phyloP scores from a whole-genome alignment of 768 basidiomycete species.

The Hysterangium stoloniferum region DNA sequence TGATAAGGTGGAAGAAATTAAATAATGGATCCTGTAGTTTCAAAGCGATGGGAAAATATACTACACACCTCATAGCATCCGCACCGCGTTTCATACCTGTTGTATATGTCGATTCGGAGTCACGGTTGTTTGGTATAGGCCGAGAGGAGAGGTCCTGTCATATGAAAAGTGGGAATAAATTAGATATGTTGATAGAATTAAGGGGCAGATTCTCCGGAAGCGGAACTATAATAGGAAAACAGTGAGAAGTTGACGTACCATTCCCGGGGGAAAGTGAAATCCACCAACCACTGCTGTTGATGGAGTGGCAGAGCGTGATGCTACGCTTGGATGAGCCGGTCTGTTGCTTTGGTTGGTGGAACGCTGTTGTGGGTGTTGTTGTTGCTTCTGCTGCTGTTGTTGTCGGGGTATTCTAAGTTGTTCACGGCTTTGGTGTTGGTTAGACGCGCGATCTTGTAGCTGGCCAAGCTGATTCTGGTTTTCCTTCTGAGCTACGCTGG shows the following conservation, averaged over 20 bases:
- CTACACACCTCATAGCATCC: conserved; percentile 28
- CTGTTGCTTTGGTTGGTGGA: neutral
- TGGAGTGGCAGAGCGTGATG: neutral
- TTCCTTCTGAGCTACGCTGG: too few relatives aligned
- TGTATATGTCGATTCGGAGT: neutral
- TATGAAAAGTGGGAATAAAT: neutral
- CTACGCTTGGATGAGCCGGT: neutral
- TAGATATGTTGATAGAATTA: conserved; percentile 10
- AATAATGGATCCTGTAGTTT: neutral
- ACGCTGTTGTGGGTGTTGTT: neutral
- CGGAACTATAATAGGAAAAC: neutral
- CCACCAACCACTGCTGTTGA: conserved; percentile 33
- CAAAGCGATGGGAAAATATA: conserved; percentile 6
- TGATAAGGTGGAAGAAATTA: neutral
- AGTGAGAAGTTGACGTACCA: conserved; percentile 23
- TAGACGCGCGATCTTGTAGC: too few relatives aligned
- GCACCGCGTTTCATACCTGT: conserved; percentile 26
- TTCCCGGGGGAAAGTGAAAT: conserved; percentile 40
- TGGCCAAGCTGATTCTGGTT: too few relatives aligned
- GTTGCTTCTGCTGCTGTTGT: neutral
- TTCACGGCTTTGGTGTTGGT: too few relatives aligned
- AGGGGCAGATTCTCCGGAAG: conserved; percentile 13
- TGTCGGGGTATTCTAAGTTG: neutral
- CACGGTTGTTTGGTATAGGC: neutral
- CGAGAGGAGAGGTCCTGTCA: neutral